phyloP scores from a whole-genome alignment of 73 alveolate genomes.

The Paramecium bursaria region DNA sequence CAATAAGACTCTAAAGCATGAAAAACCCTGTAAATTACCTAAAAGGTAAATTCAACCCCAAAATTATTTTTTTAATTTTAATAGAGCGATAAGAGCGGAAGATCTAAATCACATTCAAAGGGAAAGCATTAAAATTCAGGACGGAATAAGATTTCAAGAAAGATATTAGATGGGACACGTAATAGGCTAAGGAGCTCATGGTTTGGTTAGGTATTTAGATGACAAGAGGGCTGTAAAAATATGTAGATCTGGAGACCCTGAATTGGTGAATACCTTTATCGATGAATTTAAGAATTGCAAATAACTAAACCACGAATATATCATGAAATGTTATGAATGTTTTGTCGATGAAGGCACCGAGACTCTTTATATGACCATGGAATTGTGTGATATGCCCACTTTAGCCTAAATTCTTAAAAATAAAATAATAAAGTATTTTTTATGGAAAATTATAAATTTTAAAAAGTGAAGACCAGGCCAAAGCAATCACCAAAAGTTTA shows the following conservation, averaged over 20 bases:
- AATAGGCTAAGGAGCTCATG: slow-evolving; percentile 90
- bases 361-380: slow-evolving; percentile 58
- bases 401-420: slow-evolving; percentile 35
- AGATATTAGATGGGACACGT: slow-evolving; percentile 74
- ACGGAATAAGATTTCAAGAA: not conserved
- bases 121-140: not conserved
- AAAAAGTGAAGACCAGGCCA: slow-evolving; percentile 41
- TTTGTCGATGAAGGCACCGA: slow-evolving; percentile 57
- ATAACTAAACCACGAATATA: slow-evolving; percentile 35
- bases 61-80: no score
- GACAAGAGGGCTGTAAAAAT: slow-evolving; percentile 78
- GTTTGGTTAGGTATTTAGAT: slow-evolving; percentile 77
- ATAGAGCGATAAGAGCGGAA: not conserved
- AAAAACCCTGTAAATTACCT: not conserved
- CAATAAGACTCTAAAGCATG: not conserved
- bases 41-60: not conserved
- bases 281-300: slow-evolving; percentile 57
- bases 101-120: not conserved
- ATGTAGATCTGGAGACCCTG: slow-evolving; percentile 65
- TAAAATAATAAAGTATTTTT: slow-evolving; percentile 33
- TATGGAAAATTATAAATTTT: slow-evolving; percentile 17
- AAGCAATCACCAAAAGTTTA: slow-evolving; percentile 6
- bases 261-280: slow-evolving; percentile 31
- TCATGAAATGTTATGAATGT: slow-evolving; percentile 59
- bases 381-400: slow-evolving; percentile 8